A percentile compares a stretch with the other conserved stretches of the same genome.
These are phyloP conservation scores for Suillus occidentalis DNA, from an alignment of 768 basidiomycete genomes.

Conservation along the genomic window DNA sequence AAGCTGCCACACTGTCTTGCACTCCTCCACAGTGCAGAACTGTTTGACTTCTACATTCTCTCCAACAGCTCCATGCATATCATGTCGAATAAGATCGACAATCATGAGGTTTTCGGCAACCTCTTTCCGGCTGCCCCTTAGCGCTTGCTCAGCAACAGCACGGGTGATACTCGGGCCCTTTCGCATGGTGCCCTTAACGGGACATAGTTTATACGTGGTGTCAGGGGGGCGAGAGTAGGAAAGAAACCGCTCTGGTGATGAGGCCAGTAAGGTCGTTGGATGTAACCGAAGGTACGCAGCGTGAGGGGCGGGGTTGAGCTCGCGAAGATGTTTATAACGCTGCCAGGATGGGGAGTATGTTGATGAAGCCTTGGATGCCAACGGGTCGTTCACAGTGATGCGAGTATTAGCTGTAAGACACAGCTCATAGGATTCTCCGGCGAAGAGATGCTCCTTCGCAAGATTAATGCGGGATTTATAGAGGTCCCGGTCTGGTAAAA, in stretches of 20 bases:
- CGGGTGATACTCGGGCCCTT: constrained; percentile 66
- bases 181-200: constrained; percentile 90
- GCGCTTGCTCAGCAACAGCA: constrained; percentile 60
- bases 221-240: constrained; percentile 69
- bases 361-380: constrained; percentile 14
- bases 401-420: constrained; percentile 80
- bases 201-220: constrained; percentile 77
- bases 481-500: constrained; percentile 52
- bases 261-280: constrained; percentile 76
- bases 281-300: constrained; percentile 78
- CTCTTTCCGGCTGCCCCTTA: constrained; percentile 77
- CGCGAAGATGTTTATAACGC: constrained; percentile 69
- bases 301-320: constrained; percentile 85
- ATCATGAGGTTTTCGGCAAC: constrained; percentile 98
- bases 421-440: constrained; percentile 92
- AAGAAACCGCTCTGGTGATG: constrained; percentile 91
- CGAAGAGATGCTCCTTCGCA: constrained; percentile 72
- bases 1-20: constrained; percentile 92
- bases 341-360: constrained; percentile 55
- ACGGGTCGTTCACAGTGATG: constrained; percentile 46
- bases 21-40: constrained; percentile 88
- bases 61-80: constrained; percentile 82
- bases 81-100: constrained; percentile 93
- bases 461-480: constrained; percentile 71
- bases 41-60: constrained; percentile 80